A percentile compares a stretch with the other conserved stretches of the same genome.
Conservation (phyloP, 2,329 filamentous ascomycete genomes). For the Fusarium subglutinans region DNA sequence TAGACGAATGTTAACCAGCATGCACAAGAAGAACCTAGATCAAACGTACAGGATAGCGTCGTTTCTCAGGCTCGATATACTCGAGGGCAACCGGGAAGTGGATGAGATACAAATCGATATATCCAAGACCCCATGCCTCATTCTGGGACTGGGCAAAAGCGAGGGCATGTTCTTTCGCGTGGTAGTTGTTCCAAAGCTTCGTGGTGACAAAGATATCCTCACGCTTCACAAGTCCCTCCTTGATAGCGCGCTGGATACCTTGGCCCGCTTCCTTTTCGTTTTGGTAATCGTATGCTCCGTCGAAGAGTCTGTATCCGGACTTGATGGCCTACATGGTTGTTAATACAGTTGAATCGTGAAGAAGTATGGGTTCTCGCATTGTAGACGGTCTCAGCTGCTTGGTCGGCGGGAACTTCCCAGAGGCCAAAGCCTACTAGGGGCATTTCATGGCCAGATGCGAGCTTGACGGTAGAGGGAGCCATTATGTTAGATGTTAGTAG, state of each 20-base stretch:
- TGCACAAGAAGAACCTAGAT: neutral
- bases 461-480: slow-evolving; percentile 35
- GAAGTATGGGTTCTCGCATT: slow-evolving; percentile 45
- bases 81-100: slow-evolving; percentile 66
- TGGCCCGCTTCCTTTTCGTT: slow-evolving; percentile 74
- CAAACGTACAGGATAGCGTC: slow-evolving; percentile 49
- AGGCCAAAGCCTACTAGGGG: slow-evolving; percentile 67
- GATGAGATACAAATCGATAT: slow-evolving; percentile 87
- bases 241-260: slow-evolving; percentile 66
- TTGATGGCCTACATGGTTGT: slow-evolving; percentile 54
- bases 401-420: slow-evolving; percentile 70
- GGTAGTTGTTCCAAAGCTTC: slow-evolving; percentile 92
- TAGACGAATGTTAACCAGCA: neutral
- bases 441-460: slow-evolving; percentile 41
- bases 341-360: neutral
- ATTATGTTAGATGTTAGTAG: slow-evolving; percentile 16
- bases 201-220: slow-evolving; percentile 89
- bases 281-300: slow-evolving; percentile 65
- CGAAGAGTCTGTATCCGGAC: slow-evolving; percentile 62
- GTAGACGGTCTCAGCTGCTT: slow-evolving; percentile 68
- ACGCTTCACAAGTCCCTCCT: slow-evolving; percentile 69
- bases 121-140: slow-evolving; percentile 81
- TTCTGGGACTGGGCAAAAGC: slow-evolving; percentile 78
- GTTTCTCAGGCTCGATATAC: slow-evolving; percentile 54
- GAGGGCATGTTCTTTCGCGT: slow-evolving; percentile 78